Conservation (phyloP, 768 basidiomycete genomes). For the Pleurotus salmoneostramineus region DNA sequence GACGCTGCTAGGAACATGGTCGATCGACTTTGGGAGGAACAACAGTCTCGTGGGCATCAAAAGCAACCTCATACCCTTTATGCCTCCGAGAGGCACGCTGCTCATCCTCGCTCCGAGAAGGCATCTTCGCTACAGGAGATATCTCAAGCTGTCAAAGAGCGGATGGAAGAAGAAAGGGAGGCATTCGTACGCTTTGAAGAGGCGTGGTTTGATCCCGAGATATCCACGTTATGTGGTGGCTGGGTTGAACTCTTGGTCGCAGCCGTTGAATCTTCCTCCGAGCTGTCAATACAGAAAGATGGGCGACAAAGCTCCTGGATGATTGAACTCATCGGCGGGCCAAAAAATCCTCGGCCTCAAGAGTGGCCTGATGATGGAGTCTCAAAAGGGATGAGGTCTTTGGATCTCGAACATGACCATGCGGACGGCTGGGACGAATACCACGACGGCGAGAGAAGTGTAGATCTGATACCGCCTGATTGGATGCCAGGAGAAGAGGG, state of each 20-base stretch:
- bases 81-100: constrained; percentile 41
- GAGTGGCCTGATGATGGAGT: constrained; percentile 19
- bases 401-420: background rate
- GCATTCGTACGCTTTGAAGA: constrained; percentile 44
- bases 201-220: constrained; percentile 45
- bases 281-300: constrained; percentile 33
- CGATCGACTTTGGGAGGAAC: constrained; percentile 15
- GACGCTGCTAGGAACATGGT: constrained; percentile 32
- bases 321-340: constrained; percentile 40
- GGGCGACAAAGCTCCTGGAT: constrained; percentile 33
- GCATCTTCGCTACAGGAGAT: constrained; percentile 45
- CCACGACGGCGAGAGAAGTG: constrained; percentile 23
- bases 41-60: constrained; percentile 16
- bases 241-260: constrained; percentile 53
- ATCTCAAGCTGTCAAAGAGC: constrained; percentile 39
- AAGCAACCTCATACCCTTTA: constrained; percentile 41
- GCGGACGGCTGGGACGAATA: constrained; percentile 1
- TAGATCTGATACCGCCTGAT: constrained; percentile 37
- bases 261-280: constrained; percentile 39
- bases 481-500: constrained; percentile 40
- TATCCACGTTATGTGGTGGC: constrained; percentile 51
- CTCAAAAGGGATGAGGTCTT: constrained; percentile 21
- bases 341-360: background rate
- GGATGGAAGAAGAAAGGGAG: constrained; percentile 53
- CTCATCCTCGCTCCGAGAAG: constrained; percentile 43